Evolutionary conservation across 2,329 filamentous ascomycete species (phyloP).

Genomic region (Alternaria novae-zelandiae): DNA sequence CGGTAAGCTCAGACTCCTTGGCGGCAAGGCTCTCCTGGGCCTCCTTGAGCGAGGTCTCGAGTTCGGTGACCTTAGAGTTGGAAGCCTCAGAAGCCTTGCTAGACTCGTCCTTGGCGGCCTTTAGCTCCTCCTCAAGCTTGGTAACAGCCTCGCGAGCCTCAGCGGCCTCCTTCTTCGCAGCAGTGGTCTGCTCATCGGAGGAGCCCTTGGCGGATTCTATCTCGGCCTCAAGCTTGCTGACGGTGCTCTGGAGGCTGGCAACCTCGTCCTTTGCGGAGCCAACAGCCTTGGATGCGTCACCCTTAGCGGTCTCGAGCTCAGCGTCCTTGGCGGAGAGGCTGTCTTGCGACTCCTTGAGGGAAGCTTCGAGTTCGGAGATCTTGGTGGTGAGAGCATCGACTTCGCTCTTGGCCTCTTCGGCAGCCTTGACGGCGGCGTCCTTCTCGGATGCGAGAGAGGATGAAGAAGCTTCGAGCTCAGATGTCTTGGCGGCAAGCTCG

Average conservation of each 20-base stretch:
- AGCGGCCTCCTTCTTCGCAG: constrained; percentile 20
- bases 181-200: constrained; percentile 17
- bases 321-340: constrained; percentile 28
- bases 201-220: constrained; percentile 23
- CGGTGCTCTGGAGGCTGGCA: constrained; percentile 28
- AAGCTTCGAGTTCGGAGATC: constrained; percentile 35
- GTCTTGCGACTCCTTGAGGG: constrained; percentile 31
- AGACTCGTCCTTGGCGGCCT: constrained; percentile 19
- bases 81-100: constrained; percentile 27
- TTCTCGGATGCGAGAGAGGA: constrained; percentile 27
- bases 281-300: constrained; percentile 21
- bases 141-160: constrained; percentile 16
- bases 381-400: constrained; percentile 30
- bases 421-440: constrained; percentile 29
- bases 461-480: constrained; percentile 30
- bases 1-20: constrained; percentile 32
- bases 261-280: constrained; percentile 32
- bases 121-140: constrained; percentile 24
- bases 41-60: constrained; percentile 28
- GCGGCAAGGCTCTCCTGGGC: constrained; percentile 22
- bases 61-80: constrained; percentile 31
- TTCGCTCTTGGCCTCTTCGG: constrained; percentile 32
- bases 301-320: constrained; percentile 25
- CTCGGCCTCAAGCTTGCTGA: constrained; percentile 34
- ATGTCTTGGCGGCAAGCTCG: constrained; percentile 27